Conservation (phyloP, 495 filamentous ascomycete species). For the Neurospora sp. region DNA sequence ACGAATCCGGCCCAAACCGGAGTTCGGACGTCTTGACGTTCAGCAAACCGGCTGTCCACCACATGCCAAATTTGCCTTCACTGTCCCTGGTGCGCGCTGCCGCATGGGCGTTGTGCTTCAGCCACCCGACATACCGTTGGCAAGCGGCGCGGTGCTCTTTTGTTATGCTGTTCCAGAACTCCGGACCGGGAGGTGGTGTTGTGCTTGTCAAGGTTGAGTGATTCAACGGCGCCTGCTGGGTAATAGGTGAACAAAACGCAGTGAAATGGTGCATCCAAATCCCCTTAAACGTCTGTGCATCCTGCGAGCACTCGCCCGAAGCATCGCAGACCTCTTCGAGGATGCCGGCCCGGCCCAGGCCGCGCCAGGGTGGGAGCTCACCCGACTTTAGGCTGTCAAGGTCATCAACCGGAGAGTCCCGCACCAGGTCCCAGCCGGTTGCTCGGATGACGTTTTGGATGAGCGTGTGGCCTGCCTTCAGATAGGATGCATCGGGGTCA, state of each 20-base stretch:
- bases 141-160: constrained; percentile 50
- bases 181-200: background rate
- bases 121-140: constrained; percentile 57
- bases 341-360: constrained; percentile 67
- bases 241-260: constrained; percentile 56
- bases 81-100: constrained; percentile 60
- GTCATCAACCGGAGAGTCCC: constrained; percentile 24
- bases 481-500: constrained; percentile 55
- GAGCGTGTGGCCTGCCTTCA: constrained; percentile 69
- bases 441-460: constrained; percentile 61
- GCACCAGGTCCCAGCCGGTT: constrained; percentile 55
- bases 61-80: constrained; percentile 69
- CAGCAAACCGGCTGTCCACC: constrained; percentile 60
- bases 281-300: constrained; percentile 89
- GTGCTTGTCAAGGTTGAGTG: background rate
- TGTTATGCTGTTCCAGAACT: constrained; percentile 4
- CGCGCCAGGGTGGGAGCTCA: constrained; percentile 49
- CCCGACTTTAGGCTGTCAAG: constrained; percentile 8
- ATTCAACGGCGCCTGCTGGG: background rate
- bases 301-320: constrained; percentile 63
- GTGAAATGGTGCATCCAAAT: constrained; percentile 88
- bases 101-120: constrained; percentile 65
- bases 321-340: constrained; percentile 83
- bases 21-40: constrained; percentile 7
- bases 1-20: constrained; percentile 13